Conservation (phyloP, 2,329 filamentous ascomycete species). For the Escovopsis weberi region DNA sequence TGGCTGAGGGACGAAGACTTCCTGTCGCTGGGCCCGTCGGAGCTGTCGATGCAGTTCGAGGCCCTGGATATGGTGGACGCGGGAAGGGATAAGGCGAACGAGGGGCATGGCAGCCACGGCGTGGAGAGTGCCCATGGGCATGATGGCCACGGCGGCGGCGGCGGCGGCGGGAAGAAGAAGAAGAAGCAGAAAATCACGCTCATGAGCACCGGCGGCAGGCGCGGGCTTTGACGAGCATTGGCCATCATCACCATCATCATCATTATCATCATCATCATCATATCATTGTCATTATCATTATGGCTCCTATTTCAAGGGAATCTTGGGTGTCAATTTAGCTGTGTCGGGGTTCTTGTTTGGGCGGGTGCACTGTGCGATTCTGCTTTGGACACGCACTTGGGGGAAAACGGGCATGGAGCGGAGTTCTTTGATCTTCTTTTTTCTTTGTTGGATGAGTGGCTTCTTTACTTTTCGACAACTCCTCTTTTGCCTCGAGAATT, state of each 20-base stretch:
- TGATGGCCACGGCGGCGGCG: conserved; percentile 16
- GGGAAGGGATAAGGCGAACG: conserved; percentile 7
- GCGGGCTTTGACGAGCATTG: conserved; percentile 22
- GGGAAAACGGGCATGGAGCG: not conserved
- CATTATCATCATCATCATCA: not conserved
- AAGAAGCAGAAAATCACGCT: conserved; percentile 60
- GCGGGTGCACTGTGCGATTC: no score
- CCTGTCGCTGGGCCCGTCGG: conserved; percentile 35
- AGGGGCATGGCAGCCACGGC: conserved; percentile 4
- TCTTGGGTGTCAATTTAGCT: not conserved
- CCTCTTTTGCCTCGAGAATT: no score
- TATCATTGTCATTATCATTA: no score
- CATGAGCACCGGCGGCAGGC: conserved; percentile 51
- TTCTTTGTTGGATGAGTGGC: not conserved
- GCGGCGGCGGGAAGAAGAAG: conserved; percentile 43
- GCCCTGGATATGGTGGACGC: conserved; percentile 30
- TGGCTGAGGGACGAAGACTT: conserved; percentile 77
- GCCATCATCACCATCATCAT: not conserved
- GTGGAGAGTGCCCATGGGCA: conserved; percentile 1
- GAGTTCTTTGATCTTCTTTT: not conserved
- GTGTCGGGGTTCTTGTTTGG: no score
- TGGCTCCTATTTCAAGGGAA: no score
- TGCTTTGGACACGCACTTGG: not conserved
- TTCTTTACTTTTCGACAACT: not conserved
- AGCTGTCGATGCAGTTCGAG: conserved; percentile 45